phyloP scores from a whole-genome alignment of 495 filamentous ascomycete species.

The Annulohypoxylon moriforme region DNA sequence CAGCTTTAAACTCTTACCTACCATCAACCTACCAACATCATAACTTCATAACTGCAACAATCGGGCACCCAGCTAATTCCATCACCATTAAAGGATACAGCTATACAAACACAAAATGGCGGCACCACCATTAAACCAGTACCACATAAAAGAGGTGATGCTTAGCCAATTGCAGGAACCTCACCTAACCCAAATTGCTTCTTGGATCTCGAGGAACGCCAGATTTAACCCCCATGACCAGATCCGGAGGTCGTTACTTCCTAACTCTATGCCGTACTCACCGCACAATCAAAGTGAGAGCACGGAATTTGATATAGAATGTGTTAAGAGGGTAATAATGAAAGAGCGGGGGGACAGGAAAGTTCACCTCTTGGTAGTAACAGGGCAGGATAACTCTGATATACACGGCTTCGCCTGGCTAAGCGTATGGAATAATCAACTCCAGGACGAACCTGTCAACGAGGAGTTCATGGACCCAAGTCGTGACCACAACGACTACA shows the following conservation, averaged over 20 bases:
- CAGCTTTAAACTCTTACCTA: not conserved
- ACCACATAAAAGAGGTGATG: not conserved
- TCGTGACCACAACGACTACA: conserved; percentile 4
- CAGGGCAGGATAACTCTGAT: not conserved
- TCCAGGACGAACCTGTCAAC: not conserved
- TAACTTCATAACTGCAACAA: not conserved
- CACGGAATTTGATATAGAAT: not conserved
- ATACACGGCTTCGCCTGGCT: not conserved
- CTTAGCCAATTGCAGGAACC: not conserved
- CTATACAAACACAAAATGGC: not conserved
- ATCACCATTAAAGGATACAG: not conserved
- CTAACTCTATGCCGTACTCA: not conserved
- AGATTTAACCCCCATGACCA: conserved; percentile 1
- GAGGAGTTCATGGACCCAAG: conserved; percentile 8
- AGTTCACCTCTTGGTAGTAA: not conserved
- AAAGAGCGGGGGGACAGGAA: not conserved
- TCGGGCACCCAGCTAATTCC: too few species aligned
- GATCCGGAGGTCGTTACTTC: conserved; percentile 1
- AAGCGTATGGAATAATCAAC: not conserved
- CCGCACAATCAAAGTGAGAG: not conserved
- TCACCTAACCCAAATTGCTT: not conserved
- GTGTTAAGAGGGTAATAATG: not conserved
- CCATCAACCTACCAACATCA: too few species aligned
- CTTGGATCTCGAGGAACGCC: not conserved
- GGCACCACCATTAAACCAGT: not conserved